Evolutionary conservation across 106 monocot genomes (phyloP).

Genomic region (Ottelia alismoides): DNA sequence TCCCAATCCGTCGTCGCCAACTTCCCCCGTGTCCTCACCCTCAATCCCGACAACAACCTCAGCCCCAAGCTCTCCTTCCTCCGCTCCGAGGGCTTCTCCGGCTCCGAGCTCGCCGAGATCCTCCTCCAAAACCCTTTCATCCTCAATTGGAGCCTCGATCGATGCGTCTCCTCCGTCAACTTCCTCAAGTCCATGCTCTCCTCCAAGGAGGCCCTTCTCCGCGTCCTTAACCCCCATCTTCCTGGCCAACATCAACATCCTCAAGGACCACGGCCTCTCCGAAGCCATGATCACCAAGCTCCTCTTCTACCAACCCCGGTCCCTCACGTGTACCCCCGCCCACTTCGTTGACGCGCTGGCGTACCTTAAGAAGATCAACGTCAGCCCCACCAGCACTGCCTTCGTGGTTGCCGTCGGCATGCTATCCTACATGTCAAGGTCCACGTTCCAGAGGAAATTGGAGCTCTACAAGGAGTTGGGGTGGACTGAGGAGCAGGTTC

Average conservation of each 20-base stretch:
- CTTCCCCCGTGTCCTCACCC: too few relatives aligned
- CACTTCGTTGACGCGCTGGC: neutral
- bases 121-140: neutral
- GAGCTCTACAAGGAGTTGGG: slow-evolving; percentile 1
- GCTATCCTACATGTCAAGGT: neutral
- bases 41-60: neutral
- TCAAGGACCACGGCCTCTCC: neutral
- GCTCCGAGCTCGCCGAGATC: neutral
- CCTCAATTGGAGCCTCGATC: neutral
- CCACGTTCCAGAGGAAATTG: neutral
- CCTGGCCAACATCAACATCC: neutral
- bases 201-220: neutral
- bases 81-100: neutral
- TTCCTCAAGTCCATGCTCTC: neutral
- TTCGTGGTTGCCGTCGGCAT: neutral
- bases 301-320: neutral
- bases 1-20: too few relatives aligned
- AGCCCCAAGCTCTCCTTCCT: slow-evolving; percentile 4
- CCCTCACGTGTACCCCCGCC: neutral
- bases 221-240: neutral
- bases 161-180: slow-evolving; percentile 1
- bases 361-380: neutral
- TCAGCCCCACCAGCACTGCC: neutral
- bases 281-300: neutral
- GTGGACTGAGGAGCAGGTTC: neutral